Base-by-base conservation (phyloP, 148 eudicot species). In the Silene latifolia region DNA sequence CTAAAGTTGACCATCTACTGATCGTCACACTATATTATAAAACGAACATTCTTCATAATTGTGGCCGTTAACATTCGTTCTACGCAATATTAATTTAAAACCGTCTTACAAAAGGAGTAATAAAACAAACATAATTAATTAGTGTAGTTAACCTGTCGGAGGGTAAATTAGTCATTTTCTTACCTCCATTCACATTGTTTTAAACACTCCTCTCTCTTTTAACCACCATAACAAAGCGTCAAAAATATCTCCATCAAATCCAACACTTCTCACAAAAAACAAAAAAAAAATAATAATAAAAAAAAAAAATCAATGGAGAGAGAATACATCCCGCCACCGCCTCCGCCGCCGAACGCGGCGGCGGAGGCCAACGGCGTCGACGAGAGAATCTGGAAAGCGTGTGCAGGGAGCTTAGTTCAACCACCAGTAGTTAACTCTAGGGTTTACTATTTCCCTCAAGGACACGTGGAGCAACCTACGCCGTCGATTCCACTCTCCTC, bases 401-500 rank as follows among this genome's bases (percentile, higher is more conserved):
- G 82, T 66, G 98, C 97, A 29, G 97, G 98, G 5, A 69, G 81
- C 29, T 46, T 87, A 12, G 83, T 85, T n/a, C 74, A 78, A 4
- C 74, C 86, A 17, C 95, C 95, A 5, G 4, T 76, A 6, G 54
- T 78, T 8, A 17, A 80, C 24, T 84, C 94, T 19, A 72, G 63
- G 79, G 98, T 88, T 68, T 91, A 86, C 81, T 93, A 91, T 76
- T 93, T 91, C 58, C 97, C 98, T 21, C 86, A 89, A 63, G 98
- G 98, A 2, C 97, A 93, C 74, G 61, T 83, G 69, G 95, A 93
- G 56, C 91, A 89, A 66, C 60, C 83, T 21, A 13, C 54, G 6
- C 1, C 48, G 18, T 19, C 73, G 15, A 39, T 61, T 2, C 2
- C 63, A 67, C 78, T 47, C 20, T 70, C 74, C 1, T 63, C 58